A percentile compares a stretch with the other conserved stretches of the same genome.
phyloP scores from a whole-genome alignment of 495 filamentous ascomycete genomes.

The Penicillium salamii region DNA sequence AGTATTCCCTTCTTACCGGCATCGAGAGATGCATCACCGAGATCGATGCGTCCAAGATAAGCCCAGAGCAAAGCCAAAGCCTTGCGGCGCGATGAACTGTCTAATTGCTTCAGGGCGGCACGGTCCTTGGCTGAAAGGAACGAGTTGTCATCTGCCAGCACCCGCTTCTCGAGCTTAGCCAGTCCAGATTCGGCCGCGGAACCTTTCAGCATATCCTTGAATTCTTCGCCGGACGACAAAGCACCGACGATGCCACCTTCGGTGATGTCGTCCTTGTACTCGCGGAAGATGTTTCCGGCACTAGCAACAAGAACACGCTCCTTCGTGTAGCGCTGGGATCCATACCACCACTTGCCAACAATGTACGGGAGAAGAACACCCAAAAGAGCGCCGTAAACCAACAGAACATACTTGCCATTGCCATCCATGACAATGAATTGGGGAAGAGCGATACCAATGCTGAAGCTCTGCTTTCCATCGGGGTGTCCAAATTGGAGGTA shows the following conservation, averaged over 20 bases:
- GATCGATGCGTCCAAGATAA: constrained; percentile 81
- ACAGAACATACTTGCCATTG: constrained; percentile 90
- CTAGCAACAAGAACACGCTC: constrained; percentile 88
- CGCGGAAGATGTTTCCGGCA: constrained; percentile 88
- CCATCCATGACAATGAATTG: constrained; percentile 90
- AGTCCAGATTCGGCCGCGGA: constrained; percentile 71
- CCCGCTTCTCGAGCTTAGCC: constrained; percentile 74
- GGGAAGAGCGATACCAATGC: constrained; percentile 94
- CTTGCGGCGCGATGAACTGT: constrained; percentile 75
- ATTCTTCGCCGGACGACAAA: constrained; percentile 81
- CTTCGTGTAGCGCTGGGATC: constrained; percentile 84
- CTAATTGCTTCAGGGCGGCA: constrained; percentile 63
- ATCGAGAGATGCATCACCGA: constrained; percentile 68
- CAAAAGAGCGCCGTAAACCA: constrained; percentile 82
- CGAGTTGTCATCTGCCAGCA: constrained; percentile 57
- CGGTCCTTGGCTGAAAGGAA: constrained; percentile 54
- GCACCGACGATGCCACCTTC: constrained; percentile 76
- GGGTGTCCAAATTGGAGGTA: constrained; percentile 94
- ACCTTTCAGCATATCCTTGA: constrained; percentile 67
- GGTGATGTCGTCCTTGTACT: constrained; percentile 79
- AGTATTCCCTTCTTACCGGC: constrained; percentile 51
- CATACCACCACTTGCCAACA: constrained; percentile 98
- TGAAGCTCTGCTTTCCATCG: constrained; percentile 96
- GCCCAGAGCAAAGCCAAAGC: constrained; percentile 90
- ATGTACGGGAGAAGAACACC: constrained; percentile 89